Conservation (phyloP, 345 rosid species). For the Aethionema arabicum region DNA sequence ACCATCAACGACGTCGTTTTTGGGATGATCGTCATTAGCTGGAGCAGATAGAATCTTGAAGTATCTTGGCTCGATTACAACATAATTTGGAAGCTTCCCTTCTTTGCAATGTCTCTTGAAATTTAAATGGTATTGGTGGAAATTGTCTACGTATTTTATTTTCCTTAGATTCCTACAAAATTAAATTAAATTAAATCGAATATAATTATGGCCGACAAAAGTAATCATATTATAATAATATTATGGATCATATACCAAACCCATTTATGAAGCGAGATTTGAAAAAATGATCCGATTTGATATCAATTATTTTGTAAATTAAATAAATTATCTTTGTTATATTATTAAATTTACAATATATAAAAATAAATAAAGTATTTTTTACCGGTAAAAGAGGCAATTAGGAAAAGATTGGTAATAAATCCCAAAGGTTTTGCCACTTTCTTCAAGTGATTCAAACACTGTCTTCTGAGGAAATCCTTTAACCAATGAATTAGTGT, state of each 20-base stretch:
- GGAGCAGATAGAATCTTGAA: constrained; percentile 53
- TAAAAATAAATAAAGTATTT: not conserved
- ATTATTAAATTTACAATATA: not conserved
- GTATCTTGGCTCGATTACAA: constrained; percentile 73
- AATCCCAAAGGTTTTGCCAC: constrained; percentile 55
- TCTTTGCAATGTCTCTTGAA: constrained; percentile 72
- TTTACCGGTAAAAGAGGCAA: constrained; percentile 59
- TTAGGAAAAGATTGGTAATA: constrained; percentile 59
- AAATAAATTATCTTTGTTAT: not conserved
- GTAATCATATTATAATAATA: too few relatives aligned
- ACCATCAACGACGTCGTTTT: constrained; percentile 73
- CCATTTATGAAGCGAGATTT: not conserved
- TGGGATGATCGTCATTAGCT: constrained; percentile 85
- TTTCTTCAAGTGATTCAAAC: constrained; percentile 68
- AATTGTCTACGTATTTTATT: constrained; percentile 65
- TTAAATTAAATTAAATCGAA: too few relatives aligned
- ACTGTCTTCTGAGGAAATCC: constrained; percentile 77
- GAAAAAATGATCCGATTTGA: too few relatives aligned
- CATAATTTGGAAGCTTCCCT: constrained; percentile 88
- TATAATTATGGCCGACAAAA: too few relatives aligned
- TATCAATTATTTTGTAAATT: not conserved
- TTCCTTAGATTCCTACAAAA: constrained; percentile 65
- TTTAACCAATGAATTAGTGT: constrained; percentile 43
- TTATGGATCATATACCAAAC: constrained; percentile 18
- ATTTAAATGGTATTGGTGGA: constrained; percentile 56